Evolutionary conservation across 2,329 filamentous ascomycete genomes (phyloP).

Genomic region (Sphaerulina vaccinii): DNA sequence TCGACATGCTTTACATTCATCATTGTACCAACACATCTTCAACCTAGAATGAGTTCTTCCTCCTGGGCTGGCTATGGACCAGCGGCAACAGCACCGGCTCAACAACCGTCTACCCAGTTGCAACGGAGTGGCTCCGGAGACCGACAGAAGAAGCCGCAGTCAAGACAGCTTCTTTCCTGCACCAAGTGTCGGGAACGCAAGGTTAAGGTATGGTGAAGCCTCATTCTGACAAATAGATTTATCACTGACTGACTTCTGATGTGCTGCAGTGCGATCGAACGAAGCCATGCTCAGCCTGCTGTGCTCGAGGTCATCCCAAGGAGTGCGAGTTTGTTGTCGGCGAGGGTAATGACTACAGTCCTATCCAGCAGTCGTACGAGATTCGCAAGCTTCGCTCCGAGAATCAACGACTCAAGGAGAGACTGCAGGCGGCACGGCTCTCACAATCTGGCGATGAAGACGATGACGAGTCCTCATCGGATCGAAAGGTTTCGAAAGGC

Average conservation of each 20-base stretch:
- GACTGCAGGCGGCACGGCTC: conserved; percentile 37
- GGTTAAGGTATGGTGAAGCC: conserved; percentile 43
- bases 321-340: conserved; percentile 48
- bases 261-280: conserved; percentile 47
- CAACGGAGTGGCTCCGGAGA: conserved; percentile 29
- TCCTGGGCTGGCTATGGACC: conserved; percentile 33
- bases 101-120: conserved; percentile 23
- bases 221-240: conserved; percentile 4
- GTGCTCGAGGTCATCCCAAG: conserved; percentile 48
- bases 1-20: conserved; percentile 16
- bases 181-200: conserved; percentile 52
- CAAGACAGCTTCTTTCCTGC: conserved; percentile 48
- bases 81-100: conserved; percentile 25
- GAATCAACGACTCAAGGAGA: conserved; percentile 47
- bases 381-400: conserved; percentile 48
- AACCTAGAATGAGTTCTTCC: conserved; percentile 27
- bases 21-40: conserved; percentile 13
- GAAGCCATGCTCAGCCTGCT: conserved; percentile 51
- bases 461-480: conserved; percentile 34
- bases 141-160: conserved; percentile 42
- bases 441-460: conserved; percentile 40
- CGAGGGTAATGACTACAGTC: conserved; percentile 48
- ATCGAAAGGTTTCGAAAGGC: conserved; percentile 28
- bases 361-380: conserved; percentile 50
- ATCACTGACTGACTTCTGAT: conserved; percentile 14